Evolutionary conservation across 345 rosid species (phyloP).

Genomic region (Jatropha curcas): DNA sequence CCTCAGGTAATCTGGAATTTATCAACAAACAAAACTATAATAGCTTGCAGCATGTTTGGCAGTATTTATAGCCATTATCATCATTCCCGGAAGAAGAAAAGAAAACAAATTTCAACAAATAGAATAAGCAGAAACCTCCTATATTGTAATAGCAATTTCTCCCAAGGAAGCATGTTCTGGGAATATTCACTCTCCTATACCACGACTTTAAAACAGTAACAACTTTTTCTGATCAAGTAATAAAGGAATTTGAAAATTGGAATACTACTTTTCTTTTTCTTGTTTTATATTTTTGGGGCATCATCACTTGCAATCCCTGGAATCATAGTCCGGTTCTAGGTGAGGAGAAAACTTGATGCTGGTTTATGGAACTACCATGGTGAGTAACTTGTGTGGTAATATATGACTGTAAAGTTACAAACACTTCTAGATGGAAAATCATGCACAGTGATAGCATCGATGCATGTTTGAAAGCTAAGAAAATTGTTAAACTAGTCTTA

Average conservation of each 20-base stretch:
- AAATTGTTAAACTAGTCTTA: background rate
- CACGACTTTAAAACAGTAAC: no score
- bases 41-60: background rate
- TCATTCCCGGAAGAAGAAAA: background rate
- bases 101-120: background rate
- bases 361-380: background rate
- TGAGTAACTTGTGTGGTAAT: background rate
- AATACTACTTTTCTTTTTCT: no score
- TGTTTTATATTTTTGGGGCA: background rate
- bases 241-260: no score
- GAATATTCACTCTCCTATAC: no score
- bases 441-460: background rate
- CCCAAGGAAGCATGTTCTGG: no score
- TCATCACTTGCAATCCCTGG: background rate
- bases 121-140: background rate
- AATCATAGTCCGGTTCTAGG: background rate
- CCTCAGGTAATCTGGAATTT: constrained; percentile 74
- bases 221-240: no score
- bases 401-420: background rate
- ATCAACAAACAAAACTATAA: background rate
- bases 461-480: background rate
- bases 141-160: background rate
- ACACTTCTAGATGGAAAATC: background rate
- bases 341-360: background rate
- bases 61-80: background rate